These are phyloP conservation scores for Talaromyces liani DNA, from an alignment of 495 filamentous ascomycete genomes.

Conservation along the genomic window DNA sequence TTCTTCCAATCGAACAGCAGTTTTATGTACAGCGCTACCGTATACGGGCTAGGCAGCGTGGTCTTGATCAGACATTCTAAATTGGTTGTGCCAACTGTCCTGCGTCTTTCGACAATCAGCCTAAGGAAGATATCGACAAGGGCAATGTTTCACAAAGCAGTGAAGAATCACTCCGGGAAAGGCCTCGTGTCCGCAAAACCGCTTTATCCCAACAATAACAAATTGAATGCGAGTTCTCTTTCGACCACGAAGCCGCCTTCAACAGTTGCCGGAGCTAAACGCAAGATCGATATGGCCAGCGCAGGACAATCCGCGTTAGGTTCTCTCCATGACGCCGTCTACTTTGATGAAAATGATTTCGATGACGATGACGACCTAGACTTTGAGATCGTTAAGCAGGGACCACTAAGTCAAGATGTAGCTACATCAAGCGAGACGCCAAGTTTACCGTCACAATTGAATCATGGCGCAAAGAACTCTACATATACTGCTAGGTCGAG, in stretches of 20 bases:
- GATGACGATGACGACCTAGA: constrained; percentile 47
- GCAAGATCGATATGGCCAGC: constrained; percentile 34
- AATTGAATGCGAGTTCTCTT: constrained; percentile 16
- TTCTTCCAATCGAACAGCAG: neutral
- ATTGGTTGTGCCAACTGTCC: neutral
- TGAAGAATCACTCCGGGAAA: constrained; percentile 28
- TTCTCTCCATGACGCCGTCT: constrained; percentile 38
- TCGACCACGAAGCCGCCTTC: constrained; percentile 18
- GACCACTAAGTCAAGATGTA: constrained; percentile 12
- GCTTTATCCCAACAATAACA: constrained; percentile 28
- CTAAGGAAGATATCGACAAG: neutral
- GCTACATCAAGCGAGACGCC: neutral
- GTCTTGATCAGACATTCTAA: neutral
- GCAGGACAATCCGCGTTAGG: constrained; percentile 27
- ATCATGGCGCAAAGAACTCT: neutral
- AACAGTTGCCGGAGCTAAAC: constrained; percentile 31
- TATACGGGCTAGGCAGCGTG: neutral
- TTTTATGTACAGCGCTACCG: constrained; percentile 3
- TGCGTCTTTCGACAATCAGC: neutral
- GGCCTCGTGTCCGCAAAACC: constrained; percentile 17
- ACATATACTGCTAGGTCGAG: neutral
- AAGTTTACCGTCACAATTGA: neutral
- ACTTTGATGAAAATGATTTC: constrained; percentile 50
- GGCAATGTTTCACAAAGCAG: constrained; percentile 38
- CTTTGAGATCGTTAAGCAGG: constrained; percentile 24